Percentiles rank a stretch among this genome's conserved stretches.
These are phyloP conservation scores for Trypanosoma vivax DNA, from an alignment of 208 protist species.

Conservation along the genomic window DNA sequence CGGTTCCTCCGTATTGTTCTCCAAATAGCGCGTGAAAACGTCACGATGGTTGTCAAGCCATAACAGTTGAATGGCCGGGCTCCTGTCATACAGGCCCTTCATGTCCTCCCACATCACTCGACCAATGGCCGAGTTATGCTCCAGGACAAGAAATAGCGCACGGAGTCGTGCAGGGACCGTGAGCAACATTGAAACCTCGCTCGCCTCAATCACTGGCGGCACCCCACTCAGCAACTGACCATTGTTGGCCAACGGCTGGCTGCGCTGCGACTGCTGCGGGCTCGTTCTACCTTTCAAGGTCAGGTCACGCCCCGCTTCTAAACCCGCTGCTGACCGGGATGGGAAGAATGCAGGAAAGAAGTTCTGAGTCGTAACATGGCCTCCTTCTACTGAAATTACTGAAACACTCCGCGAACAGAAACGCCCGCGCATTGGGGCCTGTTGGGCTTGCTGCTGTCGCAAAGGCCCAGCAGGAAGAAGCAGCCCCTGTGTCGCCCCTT, in stretches of 20 bases:
- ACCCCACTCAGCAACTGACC: neutral
- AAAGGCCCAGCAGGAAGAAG: slow-evolving; percentile 8
- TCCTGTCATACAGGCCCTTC: slow-evolving; percentile 20
- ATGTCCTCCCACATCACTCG: slow-evolving; percentile 15
- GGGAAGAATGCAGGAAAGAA: too few relatives aligned
- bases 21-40: slow-evolving; percentile 8
- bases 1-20: slow-evolving; percentile 11
- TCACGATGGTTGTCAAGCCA: slow-evolving; percentile 15
- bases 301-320: too few relatives aligned
- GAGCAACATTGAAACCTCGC: slow-evolving; percentile 20
- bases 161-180: slow-evolving; percentile 18
- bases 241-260: too few relatives aligned
- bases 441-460: neutral
- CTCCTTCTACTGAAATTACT: too few relatives aligned
- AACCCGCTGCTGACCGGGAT: too few relatives aligned
- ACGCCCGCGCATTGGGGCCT: too few relatives aligned
- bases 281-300: too few relatives aligned
- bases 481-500: slow-evolving; percentile 4
- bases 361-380: too few relatives aligned
- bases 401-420: too few relatives aligned
- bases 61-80: slow-evolving; percentile 23
- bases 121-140: neutral
- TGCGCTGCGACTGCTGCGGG: neutral
- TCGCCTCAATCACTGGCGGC: slow-evolving; percentile 14
- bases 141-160: slow-evolving; percentile 24